These are phyloP conservation scores for Ambrosiella cleistominuta DNA, from an alignment of 2,329 filamentous ascomycete species.

Conservation along the genomic window DNA sequence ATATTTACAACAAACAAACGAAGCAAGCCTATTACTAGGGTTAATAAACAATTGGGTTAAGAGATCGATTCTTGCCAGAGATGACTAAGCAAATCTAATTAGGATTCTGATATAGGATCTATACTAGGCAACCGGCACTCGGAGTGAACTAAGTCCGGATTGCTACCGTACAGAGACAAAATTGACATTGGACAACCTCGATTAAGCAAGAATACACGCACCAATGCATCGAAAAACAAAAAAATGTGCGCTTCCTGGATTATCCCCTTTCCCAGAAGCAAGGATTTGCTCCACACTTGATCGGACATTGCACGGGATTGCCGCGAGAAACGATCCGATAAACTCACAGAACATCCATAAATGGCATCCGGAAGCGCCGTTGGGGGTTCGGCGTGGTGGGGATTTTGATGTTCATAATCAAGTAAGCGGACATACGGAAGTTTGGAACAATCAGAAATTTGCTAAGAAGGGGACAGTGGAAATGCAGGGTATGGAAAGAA, in stretches of 20 bases:
- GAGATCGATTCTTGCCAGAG: not conserved
- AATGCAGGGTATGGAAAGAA: too few species aligned
- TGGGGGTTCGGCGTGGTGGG: not conserved
- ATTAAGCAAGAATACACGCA: too few species aligned
- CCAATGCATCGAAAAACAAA: too few species aligned
- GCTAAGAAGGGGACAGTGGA: too few species aligned
- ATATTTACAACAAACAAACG: too few species aligned
- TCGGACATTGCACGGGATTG: not conserved
- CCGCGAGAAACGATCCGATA: not conserved
- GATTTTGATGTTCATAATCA: not conserved
- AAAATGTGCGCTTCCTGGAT: too few species aligned
- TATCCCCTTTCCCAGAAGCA: too few species aligned
- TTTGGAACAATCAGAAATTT: not conserved
- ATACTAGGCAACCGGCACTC: not conserved
- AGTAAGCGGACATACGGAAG: not conserved
- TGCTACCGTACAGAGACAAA: not conserved
- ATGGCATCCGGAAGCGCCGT: not conserved
- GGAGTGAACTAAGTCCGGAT: not conserved
- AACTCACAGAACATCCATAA: not conserved
- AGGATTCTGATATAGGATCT: not conserved
- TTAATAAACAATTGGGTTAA: not conserved
- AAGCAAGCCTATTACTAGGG: not conserved
- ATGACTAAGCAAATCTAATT: not conserved
- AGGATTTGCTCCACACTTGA: not conserved
- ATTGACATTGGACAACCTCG: too few species aligned